phyloP scores from a whole-genome alignment of 305 asterid genomes.

The Fraxinus dipetala region DNA sequence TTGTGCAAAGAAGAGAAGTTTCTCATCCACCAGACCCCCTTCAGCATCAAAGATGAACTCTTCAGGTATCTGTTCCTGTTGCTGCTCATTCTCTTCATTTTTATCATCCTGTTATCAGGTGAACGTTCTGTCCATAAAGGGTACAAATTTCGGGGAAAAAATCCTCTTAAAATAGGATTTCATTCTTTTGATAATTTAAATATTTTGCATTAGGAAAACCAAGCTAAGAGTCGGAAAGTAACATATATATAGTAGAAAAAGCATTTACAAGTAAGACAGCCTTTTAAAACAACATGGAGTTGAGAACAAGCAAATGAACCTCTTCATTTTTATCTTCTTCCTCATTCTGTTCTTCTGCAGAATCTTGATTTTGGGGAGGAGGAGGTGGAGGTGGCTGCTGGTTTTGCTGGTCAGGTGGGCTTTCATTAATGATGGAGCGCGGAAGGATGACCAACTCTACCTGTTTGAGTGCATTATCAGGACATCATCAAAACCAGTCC shows the following conservation, averaged over 20 bases:
- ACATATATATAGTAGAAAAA: background rate
- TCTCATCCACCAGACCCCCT: slow-evolving; percentile 94
- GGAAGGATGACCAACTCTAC: slow-evolving; percentile 92
- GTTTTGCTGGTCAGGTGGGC: slow-evolving; percentile 82
- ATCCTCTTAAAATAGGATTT: background rate
- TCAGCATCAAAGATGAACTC: slow-evolving; percentile 98
- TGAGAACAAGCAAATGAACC: slow-evolving; percentile 37
- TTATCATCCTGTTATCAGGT: slow-evolving; percentile 55
- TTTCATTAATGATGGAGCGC: slow-evolving; percentile 70
- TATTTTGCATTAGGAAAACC: slow-evolving; percentile 7
- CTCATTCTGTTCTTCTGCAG: slow-evolving; percentile 73
- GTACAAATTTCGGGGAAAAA: background rate
- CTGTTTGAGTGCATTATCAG: slow-evolving; percentile 41
- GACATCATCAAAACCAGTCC: slow-evolving; percentile 7
- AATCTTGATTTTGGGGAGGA: slow-evolving; percentile 81
- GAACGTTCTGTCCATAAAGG: slow-evolving; percentile 10
- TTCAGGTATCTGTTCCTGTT: slow-evolving; percentile 86
- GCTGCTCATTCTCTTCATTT: slow-evolving; percentile 87
- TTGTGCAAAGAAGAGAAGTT: slow-evolving; percentile 98
- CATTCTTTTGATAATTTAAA: background rate
- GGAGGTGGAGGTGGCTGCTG: slow-evolving; percentile 93
- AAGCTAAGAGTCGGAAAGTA: slow-evolving; percentile 7
- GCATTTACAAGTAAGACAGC: background rate
- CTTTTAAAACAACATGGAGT: background rate
- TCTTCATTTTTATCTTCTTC: slow-evolving; percentile 62